Percentiles rank a stretch among this genome's conserved stretches.
Evolutionary conservation across 768 basidiomycete genomes (phyloP).

Genomic region (Trametes cubensis): DNA sequence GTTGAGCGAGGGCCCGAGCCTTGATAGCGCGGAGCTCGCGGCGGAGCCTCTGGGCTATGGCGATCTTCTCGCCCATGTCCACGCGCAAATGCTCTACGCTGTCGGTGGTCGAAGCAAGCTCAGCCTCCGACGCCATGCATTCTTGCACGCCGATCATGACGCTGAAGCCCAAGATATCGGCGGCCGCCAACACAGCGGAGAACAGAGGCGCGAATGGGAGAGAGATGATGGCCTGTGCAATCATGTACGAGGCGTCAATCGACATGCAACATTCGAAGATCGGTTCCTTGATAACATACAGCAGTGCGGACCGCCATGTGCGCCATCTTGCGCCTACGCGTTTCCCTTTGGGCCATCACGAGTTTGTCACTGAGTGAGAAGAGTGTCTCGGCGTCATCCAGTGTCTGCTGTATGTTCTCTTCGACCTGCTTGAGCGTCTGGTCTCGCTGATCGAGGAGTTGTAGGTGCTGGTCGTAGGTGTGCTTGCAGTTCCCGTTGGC

Average conservation of each 20-base stretch:
- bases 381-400: background rate
- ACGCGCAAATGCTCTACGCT: background rate
- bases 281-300: background rate
- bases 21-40: background rate
- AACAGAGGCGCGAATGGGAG: slow-evolving; percentile 4
- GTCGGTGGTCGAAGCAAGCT: background rate
- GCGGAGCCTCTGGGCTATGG: background rate
- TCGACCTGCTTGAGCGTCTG: background rate
- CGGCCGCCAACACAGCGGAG: background rate
- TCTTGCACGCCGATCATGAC: background rate
- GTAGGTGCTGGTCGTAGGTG: background rate
- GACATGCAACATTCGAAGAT: background rate
- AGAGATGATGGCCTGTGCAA: background rate
- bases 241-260: too few species aligned
- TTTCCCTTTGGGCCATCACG: background rate
- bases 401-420: background rate
- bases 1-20: background rate
- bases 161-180: background rate
- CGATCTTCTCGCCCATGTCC: background rate
- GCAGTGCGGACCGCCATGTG: background rate
- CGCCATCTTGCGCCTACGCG: background rate
- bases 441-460: background rate
- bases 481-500: background rate
- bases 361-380: slow-evolving; percentile 1
- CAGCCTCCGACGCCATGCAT: background rate